These are phyloP conservation scores for Eucalyptus sp. DNA, from an alignment of 345 rosid species.

Conservation along the genomic window DNA sequence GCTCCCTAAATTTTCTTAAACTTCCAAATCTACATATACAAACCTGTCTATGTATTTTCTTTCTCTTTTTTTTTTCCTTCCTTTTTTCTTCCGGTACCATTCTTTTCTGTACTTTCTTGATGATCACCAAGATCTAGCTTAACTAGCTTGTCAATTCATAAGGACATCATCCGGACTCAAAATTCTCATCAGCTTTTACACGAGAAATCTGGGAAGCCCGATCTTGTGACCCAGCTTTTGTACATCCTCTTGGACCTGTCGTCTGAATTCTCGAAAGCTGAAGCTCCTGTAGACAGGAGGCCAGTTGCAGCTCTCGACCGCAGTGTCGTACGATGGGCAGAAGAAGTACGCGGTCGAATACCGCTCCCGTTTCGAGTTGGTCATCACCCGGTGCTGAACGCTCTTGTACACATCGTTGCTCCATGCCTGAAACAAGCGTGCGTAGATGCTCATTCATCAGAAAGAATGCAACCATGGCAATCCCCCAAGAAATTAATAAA, in stretches of 20 bases:
- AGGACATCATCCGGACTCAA: not conserved
- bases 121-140: not conserved
- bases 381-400: constrained; percentile 68
- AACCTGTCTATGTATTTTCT: not conserved
- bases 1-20: not conserved
- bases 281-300: constrained; percentile 48
- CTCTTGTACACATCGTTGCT: constrained; percentile 86
- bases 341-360: constrained; percentile 88
- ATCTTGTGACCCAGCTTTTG: constrained; percentile 59
- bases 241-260: constrained; percentile 79
- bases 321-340: constrained; percentile 70
- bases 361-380: constrained; percentile 61
- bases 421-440: constrained; percentile 51
- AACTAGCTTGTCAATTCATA: not conserved
- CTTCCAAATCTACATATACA: not conserved
- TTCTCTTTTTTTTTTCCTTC: not conserved
- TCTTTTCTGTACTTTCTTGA: not conserved
- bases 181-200: not conserved
- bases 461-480: not conserved
- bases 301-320: constrained; percentile 37
- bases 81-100: not conserved
- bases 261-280: constrained; percentile 62
- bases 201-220: constrained; percentile 73
- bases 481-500: not conserved
- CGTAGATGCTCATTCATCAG: not conserved